Conservation (phyloP, 2,329 filamentous ascomycete genomes). For the Pseudogymnoascus destructans region DNA sequence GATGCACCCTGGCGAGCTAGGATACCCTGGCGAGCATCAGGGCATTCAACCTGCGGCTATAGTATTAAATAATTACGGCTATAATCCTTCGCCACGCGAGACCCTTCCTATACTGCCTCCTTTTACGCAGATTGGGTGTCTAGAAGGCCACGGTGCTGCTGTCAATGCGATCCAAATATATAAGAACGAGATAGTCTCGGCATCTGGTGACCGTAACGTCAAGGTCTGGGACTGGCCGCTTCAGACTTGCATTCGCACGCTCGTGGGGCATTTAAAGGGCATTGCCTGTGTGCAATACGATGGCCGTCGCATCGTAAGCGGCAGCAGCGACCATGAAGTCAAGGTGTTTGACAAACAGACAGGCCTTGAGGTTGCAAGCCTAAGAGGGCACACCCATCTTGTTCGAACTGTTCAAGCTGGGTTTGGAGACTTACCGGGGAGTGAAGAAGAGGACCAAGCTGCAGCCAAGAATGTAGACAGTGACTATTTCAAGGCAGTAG, state of each 20-base stretch:
- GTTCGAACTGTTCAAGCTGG: slow-evolving; percentile 92
- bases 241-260: slow-evolving; percentile 61
- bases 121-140: slow-evolving; percentile 63
- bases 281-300: slow-evolving; percentile 98
- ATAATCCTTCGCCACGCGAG: slow-evolving; percentile 32
- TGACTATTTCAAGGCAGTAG: slow-evolving; percentile 52
- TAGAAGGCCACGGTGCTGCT: slow-evolving; percentile 78
- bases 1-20: slow-evolving; percentile 46
- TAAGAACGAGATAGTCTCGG: slow-evolving; percentile 78
- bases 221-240: slow-evolving; percentile 89
- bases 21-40: slow-evolving; percentile 32
- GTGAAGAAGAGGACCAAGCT: slow-evolving; percentile 57
- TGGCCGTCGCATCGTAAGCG: slow-evolving; percentile 82
- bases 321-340: slow-evolving; percentile 90
- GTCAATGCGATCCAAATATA: slow-evolving; percentile 93
- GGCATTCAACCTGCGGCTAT: slow-evolving; percentile 40
- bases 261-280: slow-evolving; percentile 81
- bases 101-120: slow-evolving; percentile 44
- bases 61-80: slow-evolving; percentile 41
- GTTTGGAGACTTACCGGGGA: slow-evolving; percentile 78
- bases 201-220: slow-evolving; percentile 84
- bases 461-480: slow-evolving; percentile 63
- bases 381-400: slow-evolving; percentile 68
- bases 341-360: slow-evolving; percentile 85
- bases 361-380: slow-evolving; percentile 76